Evolutionary conservation across 2,329 filamentous ascomycete species (phyloP).

Genomic region (Ascochyta fabae): DNA sequence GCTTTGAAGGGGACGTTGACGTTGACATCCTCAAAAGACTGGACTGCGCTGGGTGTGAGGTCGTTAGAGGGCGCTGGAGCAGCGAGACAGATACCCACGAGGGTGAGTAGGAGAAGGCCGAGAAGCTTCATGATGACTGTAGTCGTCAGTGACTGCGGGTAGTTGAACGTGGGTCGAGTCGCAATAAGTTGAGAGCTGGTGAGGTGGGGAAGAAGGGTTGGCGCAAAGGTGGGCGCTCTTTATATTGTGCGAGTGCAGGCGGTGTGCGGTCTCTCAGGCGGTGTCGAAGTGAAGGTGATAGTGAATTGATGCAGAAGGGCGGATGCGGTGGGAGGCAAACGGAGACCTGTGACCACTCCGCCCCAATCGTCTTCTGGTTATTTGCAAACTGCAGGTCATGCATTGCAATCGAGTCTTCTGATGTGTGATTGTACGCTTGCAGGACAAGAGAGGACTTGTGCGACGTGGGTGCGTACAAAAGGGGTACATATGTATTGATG

Average conservation of each 20-base stretch:
- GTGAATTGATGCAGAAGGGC: neutral
- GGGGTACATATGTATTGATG: too few species aligned
- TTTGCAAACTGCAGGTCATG: too few species aligned
- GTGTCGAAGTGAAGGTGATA: neutral
- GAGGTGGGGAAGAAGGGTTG: neutral
- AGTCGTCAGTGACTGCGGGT: neutral
- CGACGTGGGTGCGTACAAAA: too few species aligned
- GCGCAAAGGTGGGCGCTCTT: neutral
- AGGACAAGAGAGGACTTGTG: too few species aligned
- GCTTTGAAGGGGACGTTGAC: neutral
- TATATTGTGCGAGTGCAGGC: neutral
- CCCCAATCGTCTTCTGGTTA: neutral
- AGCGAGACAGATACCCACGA: neutral
- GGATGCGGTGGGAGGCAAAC: neutral
- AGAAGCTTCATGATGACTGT: neutral
- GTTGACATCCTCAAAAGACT: neutral
- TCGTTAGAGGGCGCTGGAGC: neutral
- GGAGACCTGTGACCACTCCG: neutral
- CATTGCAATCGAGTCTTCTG: too few species aligned
- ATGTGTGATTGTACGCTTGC: too few species aligned
- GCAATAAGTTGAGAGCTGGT: neutral
- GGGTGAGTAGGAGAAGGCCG: neutral
- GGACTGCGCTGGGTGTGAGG: neutral
- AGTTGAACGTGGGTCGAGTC: neutral
- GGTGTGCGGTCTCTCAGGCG: neutral